Base-by-base conservation (phyloP, 2,329 filamentous ascomycete genomes). In the Beauveria scarabaeidicola region DNA sequence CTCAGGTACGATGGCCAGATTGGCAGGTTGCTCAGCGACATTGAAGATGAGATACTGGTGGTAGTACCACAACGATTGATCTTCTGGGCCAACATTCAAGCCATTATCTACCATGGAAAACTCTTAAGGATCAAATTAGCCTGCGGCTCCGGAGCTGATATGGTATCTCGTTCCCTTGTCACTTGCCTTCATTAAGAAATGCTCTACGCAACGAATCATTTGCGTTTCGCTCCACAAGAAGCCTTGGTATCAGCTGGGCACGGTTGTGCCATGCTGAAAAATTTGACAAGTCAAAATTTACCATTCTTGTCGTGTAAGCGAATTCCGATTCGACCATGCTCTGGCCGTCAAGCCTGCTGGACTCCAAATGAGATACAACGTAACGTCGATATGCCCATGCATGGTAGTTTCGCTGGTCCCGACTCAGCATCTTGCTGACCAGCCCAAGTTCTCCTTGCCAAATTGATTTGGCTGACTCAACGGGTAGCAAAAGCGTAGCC, bases 191-290 rank as follows among this genome's bases (percentile, higher is more conserved):
- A 57, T 93, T 86, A 9, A 97, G 77, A 67, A 96, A 88, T 43
- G 77, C 75, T 66, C 79, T 82, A 58, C 94, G 81, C 52, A 84
- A 81, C 21, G 72, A 74, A 52, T 84, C 79, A 62, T 83, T 81
- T 2, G 90, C 87, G 0, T 78, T 73, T 52, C 90, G 82, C 72
- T 95, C 89, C 19, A 83, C 75, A 53, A 97, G 76, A 21, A 97
- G 74, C 44, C 83, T 81, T 46, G 89, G 84, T 58, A 97, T 94
- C 23, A 97, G 79, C 68, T 89, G 90, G 65, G 88, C 91, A 55
- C 94, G 85, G 69, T 89, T 89, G 71, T 99, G 94, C 93, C 94
- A 97, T 2, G 94, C 94, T 4, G 91, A 97, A 71, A 97, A 99
- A 71, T 99, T 99, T 44, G 90, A 96, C 52, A 99, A 78, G 66